Base-by-base conservation (phyloP, 139 green algal species). In the Trebouxia sp. region DNA sequence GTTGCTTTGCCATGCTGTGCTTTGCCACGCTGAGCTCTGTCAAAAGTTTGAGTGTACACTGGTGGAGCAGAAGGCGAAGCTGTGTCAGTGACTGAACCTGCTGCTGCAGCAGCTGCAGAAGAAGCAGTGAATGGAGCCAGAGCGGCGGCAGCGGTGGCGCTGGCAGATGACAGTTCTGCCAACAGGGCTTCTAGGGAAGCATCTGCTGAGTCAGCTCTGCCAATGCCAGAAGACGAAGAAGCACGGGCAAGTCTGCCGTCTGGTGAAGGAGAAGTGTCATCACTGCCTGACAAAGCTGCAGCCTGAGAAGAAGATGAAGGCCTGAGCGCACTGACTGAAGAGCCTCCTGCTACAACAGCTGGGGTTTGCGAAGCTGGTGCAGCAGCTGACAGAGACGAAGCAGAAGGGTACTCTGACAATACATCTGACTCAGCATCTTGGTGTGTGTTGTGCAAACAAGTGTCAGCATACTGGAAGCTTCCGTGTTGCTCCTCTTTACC, bases 81-180 rank as follows among this genome's bases (percentile, higher is more conserved):
- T 72, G n/a, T n/a, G n/a, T n/a, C n/a, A n/a, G n/a, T n/a, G n/a
- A n/a, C n/a, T n/a, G n/a, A 65, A 24, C 28, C 30, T 42, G 58
- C 20, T 39, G 28, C 58, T 24, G 58, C 62, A 26, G 62, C 32
- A 42, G 62, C 62, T 43, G 10, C 37, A 22, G 12, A 42, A 45
- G 62, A 45, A 72, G 62, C 42, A 11, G 32, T 72, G 62, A 72
- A 72, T 14, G 62, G 62, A 41, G 62, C 62, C 32, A 72, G 12
- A 43, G 62, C 62, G 62, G 62, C 62, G 32, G 62, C 62, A 72
- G 62, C 62, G 17, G 62, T 72, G 62, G 62, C 62, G 35, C 62
- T 72, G 62, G 62, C 62, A 72, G 62, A 72, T 72, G 62, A 72
- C 62, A 72, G 62, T 45, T 72, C 62, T 72, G 62, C 62, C 62